Percentiles rank a stretch among this genome's conserved stretches.
phyloP scores from a whole-genome alignment of 257 asterid genomes.

The Linaria vulgaris region DNA sequence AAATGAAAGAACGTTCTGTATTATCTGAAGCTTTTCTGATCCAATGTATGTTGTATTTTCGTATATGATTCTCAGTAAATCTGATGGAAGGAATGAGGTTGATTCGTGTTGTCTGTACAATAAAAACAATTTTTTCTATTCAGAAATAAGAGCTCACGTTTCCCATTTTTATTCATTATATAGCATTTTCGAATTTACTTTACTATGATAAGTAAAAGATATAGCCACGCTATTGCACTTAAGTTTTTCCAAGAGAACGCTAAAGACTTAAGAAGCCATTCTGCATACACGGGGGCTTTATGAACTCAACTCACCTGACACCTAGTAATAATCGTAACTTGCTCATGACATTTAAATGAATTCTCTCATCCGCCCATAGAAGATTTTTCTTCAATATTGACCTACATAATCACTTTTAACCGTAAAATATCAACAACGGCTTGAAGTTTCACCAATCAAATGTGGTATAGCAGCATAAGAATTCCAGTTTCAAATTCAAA shows the following conservation, averaged over 20 bases:
- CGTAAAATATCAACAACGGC: too few species aligned
- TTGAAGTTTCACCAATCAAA: too few species aligned
- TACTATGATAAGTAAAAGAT: constrained; percentile 59
- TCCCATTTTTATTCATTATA: constrained; percentile 38
- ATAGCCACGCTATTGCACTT: constrained; percentile 72
- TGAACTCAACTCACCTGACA: constrained; percentile 15
- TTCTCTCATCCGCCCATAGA: background rate
- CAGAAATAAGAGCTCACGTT: constrained; percentile 26
- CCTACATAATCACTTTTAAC: too few species aligned
- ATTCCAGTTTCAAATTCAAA: too few species aligned
- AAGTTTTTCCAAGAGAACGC: constrained; percentile 52
- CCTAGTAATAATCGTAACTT: background rate
- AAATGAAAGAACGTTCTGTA: background rate
- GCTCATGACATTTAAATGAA: background rate
- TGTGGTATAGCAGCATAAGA: too few species aligned
- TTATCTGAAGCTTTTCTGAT: constrained; percentile 32
- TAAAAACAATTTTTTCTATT: constrained; percentile 13
- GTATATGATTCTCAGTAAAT: constrained; percentile 28
- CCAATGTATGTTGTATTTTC: constrained; percentile 38
- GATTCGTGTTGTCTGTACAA: constrained; percentile 30
- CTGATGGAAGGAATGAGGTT: constrained; percentile 32
- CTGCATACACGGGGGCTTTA: constrained; percentile 37
- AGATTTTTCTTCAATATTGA: background rate
- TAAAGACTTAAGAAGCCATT: constrained; percentile 24
- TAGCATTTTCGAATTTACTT: constrained; percentile 37